These are phyloP conservation scores for Rosellinia necatrix DNA, from an alignment of 2,329 filamentous ascomycete species.

Conservation along the genomic window DNA sequence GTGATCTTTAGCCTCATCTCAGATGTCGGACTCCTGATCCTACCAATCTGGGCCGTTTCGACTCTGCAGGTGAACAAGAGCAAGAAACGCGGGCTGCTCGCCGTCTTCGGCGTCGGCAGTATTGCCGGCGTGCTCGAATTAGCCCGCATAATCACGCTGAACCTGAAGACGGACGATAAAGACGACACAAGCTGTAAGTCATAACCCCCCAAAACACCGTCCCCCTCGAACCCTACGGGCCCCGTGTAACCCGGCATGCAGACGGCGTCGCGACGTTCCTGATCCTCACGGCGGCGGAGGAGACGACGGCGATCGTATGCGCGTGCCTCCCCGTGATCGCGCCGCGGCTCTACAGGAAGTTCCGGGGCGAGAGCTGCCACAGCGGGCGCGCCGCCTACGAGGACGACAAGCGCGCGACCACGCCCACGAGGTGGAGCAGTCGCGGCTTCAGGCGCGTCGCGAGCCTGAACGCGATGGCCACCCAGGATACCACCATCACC, in stretches of 20 bases:
- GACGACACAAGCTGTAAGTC: constrained; percentile 35
- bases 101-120: constrained; percentile 35
- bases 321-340: constrained; percentile 32
- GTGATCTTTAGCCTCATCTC: constrained; percentile 34
- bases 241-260: not conserved
- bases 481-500: not conserved
- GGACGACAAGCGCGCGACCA: not conserved
- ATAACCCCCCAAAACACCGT: no score
- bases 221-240: not conserved
- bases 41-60: constrained; percentile 34
- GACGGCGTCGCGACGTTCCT: constrained; percentile 35
- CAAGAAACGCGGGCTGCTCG: constrained; percentile 34
- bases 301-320: constrained; percentile 36
- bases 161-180: constrained; percentile 35
- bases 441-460: not conserved
- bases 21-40: constrained; percentile 30
- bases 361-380: not conserved
- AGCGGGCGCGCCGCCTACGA: not conserved
- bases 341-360: constrained; percentile 26
- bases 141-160: constrained; percentile 29
- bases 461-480: constrained; percentile 1
- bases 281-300: constrained; percentile 34
- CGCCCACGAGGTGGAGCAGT: not conserved
- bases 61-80: constrained; percentile 28
- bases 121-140: constrained; percentile 33